phyloP scores from a whole-genome alignment of 2,329 filamentous ascomycete genomes.

The Aspergillus hiratsukae region DNA sequence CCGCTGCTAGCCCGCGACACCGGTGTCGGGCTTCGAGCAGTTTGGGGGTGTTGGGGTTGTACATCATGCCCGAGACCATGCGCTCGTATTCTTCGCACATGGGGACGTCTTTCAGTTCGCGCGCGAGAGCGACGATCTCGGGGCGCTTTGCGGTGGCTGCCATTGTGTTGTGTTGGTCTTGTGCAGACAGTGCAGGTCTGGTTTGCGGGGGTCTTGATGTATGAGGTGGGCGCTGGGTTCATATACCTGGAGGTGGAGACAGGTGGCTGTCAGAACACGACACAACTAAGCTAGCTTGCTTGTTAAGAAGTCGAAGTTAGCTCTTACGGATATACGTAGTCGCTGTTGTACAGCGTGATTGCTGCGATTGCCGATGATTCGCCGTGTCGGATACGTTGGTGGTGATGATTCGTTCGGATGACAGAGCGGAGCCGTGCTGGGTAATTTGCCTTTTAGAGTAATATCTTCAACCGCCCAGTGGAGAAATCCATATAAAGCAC shows the following conservation, averaged over 20 bases:
- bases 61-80: constrained; percentile 36
- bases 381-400: background rate
- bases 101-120: constrained; percentile 20
- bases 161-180: constrained; percentile 4
- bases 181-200: background rate
- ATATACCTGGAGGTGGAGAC: background rate
- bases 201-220: background rate
- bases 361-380: background rate
- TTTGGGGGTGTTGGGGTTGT: constrained; percentile 24
- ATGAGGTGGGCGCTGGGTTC: background rate
- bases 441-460: background rate
- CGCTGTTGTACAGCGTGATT: background rate
- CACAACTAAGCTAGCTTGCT: background rate
- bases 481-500: background rate
- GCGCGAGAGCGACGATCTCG: constrained; percentile 29
- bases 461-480: background rate
- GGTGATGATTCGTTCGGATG: background rate
- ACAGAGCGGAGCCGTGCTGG: background rate
- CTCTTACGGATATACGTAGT: background rate
- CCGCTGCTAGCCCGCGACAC: constrained; percentile 21
- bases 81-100: constrained; percentile 33
- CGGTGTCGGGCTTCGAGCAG: constrained; percentile 26
- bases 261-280: background rate
- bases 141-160: constrained; percentile 24
- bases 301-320: background rate